phyloP scores from a whole-genome alignment of 306 rosid species.

The Lablab purpureus region DNA sequence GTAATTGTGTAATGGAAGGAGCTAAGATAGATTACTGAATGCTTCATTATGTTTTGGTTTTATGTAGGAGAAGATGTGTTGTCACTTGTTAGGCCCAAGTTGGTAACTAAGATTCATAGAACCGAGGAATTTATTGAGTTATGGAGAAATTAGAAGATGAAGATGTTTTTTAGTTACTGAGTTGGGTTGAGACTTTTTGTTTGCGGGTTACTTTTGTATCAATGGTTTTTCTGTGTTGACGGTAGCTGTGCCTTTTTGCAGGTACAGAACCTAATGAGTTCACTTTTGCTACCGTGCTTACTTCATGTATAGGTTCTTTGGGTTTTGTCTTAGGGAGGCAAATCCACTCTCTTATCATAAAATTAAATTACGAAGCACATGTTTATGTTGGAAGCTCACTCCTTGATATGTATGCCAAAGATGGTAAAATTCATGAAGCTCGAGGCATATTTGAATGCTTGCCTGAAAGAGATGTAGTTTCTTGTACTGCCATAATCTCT shows the following conservation, averaged over 20 bases:
- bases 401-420: conserved; percentile 93
- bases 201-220: background rate
- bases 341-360: conserved; percentile 74
- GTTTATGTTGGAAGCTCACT: conserved; percentile 90
- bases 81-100: conserved; percentile 9
- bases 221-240: conserved; percentile 29
- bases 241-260: conserved; percentile 48
- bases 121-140: too few relatives aligned
- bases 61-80: background rate
- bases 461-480: conserved; percentile 87
- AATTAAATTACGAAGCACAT: conserved; percentile 65
- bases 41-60: conserved; percentile 24
- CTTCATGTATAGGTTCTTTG: conserved; percentile 69
- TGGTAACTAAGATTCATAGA: background rate
- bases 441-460: conserved; percentile 65
- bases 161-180: background rate
- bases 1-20: conserved; percentile 24
- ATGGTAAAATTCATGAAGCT: conserved; percentile 79
- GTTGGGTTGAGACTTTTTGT: background rate
- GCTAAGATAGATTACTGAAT: conserved; percentile 2
- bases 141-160: conserved; percentile 4
- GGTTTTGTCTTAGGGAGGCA: conserved; percentile 73
- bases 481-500: conserved; percentile 85
- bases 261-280: conserved; percentile 82
- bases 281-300: conserved; percentile 81